phyloP scores from a whole-genome alignment of 257 asterid genomes.

The Rehmannia glutinosa region DNA sequence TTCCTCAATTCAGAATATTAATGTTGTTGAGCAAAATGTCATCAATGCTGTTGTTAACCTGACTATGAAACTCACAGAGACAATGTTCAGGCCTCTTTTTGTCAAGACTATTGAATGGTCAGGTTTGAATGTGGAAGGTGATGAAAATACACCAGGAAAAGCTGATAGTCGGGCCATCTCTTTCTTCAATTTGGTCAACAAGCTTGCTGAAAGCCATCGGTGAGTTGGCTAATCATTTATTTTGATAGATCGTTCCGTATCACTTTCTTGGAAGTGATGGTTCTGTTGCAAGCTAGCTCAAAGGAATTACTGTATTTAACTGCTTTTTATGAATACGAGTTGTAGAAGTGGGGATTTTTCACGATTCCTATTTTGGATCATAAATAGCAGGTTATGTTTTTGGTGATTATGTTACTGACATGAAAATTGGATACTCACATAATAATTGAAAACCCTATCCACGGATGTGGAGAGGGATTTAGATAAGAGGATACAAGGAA shows the following conservation, averaged over 20 bases:
- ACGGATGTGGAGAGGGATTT: too few species aligned
- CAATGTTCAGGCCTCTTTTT: constrained; percentile 80
- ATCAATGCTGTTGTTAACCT: constrained; percentile 54
- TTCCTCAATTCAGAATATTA: constrained; percentile 45
- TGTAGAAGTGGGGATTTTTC: neutral
- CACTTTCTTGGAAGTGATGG: neutral
- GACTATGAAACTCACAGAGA: constrained; percentile 82
- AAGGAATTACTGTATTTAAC: too few species aligned
- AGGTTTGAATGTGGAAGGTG: constrained; percentile 44
- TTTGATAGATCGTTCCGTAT: neutral
- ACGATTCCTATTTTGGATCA: too few species aligned
- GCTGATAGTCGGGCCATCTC: constrained; percentile 60
- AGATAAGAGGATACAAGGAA: too few species aligned
- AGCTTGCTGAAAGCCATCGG: constrained; percentile 82
- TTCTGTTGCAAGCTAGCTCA: constrained; percentile 3
- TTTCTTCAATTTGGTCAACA: constrained; percentile 75
- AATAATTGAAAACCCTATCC: too few species aligned
- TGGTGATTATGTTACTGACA: too few species aligned
- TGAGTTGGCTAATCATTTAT: constrained; percentile 27
- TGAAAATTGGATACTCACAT: too few species aligned
- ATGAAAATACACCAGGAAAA: constrained; percentile 29
- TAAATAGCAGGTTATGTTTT: too few species aligned
- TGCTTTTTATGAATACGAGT: too few species aligned
- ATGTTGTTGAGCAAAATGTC: constrained; percentile 68
- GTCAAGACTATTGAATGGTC: constrained; percentile 91